phyloP scores from a whole-genome alignment of 148 eudicot genomes.

The Persicaria tinctoria region DNA sequence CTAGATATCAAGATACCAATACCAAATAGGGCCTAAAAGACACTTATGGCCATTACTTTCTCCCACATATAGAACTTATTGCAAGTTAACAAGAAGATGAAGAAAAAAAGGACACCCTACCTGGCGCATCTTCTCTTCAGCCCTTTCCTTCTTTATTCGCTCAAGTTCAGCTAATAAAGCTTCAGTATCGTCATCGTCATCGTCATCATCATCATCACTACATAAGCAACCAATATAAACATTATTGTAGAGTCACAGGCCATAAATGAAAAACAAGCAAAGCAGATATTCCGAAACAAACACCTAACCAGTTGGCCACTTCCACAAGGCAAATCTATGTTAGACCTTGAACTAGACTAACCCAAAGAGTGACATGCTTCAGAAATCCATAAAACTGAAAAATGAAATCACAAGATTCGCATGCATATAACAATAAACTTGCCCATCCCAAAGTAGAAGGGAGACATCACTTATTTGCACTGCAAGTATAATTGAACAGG shows the following conservation, averaged over 20 bases:
- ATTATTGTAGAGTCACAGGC: neutral
- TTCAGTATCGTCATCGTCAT: conserved; percentile 92
- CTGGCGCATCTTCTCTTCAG: conserved; percentile 76
- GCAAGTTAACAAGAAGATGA: no score
- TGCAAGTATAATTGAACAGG: neutral
- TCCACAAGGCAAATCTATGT: neutral
- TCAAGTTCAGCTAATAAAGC: conserved; percentile 94
- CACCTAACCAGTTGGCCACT: neutral
- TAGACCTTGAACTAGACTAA: neutral
- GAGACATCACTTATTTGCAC: no score
- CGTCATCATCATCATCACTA: conserved; percentile 91
- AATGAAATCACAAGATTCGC: no score
- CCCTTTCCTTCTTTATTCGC: conserved; percentile 82
- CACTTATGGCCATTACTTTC: no score
- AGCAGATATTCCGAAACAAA: neutral
- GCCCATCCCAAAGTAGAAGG: neutral
- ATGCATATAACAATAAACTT: no score
- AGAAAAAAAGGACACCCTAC: conserved; percentile 21
- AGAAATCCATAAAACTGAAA: no score
- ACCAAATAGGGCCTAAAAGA: no score
- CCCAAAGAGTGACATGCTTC: no score
- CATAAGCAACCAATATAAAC: conserved; percentile 6
- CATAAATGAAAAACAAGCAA: neutral
- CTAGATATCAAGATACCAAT: no score
- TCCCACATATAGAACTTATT: no score